Base-by-base conservation (phyloP, 352 stramenopile species). In the Phytophthora quininea region DNA sequence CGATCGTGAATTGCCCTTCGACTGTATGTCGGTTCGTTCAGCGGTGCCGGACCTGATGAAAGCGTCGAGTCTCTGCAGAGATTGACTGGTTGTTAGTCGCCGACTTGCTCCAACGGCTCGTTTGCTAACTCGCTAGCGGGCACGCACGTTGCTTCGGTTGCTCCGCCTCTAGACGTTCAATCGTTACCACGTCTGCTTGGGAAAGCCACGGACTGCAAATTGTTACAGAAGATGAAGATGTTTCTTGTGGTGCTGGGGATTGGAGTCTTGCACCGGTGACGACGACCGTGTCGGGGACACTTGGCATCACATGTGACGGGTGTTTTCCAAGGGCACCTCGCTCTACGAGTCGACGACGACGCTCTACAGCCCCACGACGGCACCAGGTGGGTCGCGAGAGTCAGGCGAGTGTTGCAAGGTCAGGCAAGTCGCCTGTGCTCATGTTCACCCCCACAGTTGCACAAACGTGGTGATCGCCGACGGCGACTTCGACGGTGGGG, bases 121-220 rank as follows among this genome's bases (percentile, higher is more conserved):
- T 61, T 62, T 70, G 47, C 40, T 61, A 66, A 55, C 55, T 64
- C 56, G 35, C 12, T 29, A n/a, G 50, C 57, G 24, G 66, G 43
- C 63, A 54, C 57, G 47, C 52, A 27, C 46, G 54, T 42, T 46
- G 57, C 58, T 50, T 48, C 64, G 63, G 38, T 37, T 59, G 46
- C 59, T 69, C 65, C 65, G 59, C 65, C 66, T 73, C 66, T 69
- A 54, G 60, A 2, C 7, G 47, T 46, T 63, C 58, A 61, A 72
- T 63, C 50, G 59, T 14, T 50, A 24, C 53, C 11, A 72, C 45
- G 64, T 67, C 49, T 35, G 43, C 42, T 61, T 62, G 58, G 56
- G 42, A 14, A 29, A 37, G 46, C 33, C 50, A 52, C 33, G 52
- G 27, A 30, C 12, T 50, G 55, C 33, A 66, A 46, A 15, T 46